Percentiles rank a stretch among this genome's conserved stretches.
These are phyloP conservation scores for Thelephora terrestris DNA, from an alignment of 1,284 basidiomycete genomes.

Conservation along the genomic window DNA sequence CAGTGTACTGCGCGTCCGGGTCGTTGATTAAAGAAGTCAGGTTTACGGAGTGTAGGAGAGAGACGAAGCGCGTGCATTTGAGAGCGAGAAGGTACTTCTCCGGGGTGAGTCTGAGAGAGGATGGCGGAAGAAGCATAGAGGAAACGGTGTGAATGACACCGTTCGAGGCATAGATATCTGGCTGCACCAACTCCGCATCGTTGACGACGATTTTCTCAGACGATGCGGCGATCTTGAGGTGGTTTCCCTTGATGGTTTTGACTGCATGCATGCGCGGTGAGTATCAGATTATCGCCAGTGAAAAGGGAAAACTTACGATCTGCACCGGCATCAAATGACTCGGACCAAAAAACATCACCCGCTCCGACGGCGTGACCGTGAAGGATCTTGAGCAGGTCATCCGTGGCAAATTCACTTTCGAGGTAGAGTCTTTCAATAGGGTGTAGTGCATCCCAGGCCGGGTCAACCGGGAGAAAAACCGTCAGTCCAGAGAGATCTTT, in stretches of 20 bases:
- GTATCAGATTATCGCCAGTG: conserved; percentile 4
- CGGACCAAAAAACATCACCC: conserved; percentile 52
- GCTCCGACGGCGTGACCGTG: conserved; percentile 63
- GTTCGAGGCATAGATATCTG: conserved; percentile 89
- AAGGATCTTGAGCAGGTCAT: conserved; percentile 71
- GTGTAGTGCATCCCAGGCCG: conserved; percentile 63
- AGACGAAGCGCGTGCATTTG: conserved; percentile 88
- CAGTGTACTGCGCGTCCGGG: conserved; percentile 62
- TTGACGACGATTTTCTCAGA: conserved; percentile 49
- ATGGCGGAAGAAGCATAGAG: conserved; percentile 70
- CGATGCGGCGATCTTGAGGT: conserved; percentile 47
- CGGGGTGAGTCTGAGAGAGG: conserved; percentile 72
- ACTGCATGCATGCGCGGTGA: conserved; percentile 31
- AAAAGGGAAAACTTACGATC: conserved; percentile 37
- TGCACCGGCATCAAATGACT: conserved; percentile 41
- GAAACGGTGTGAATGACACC: conserved; percentile 90
- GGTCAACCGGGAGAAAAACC: conserved; percentile 81
- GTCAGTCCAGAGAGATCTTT: conserved; percentile 69
- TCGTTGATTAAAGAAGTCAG: conserved; percentile 74
- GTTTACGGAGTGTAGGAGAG: conserved; percentile 74
- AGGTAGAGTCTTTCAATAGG: conserved; percentile 74
- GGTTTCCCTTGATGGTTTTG: conserved; percentile 58
- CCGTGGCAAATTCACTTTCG: conserved; percentile 73
- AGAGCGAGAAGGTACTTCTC: conserved; percentile 89
- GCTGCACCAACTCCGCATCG: conserved; percentile 50